Evolutionary conservation across 192 early-diverging fungal species (phyloP), one percentile per base, ranked within the genome.

Genomic region (Rhizophagus sp.): DNA sequence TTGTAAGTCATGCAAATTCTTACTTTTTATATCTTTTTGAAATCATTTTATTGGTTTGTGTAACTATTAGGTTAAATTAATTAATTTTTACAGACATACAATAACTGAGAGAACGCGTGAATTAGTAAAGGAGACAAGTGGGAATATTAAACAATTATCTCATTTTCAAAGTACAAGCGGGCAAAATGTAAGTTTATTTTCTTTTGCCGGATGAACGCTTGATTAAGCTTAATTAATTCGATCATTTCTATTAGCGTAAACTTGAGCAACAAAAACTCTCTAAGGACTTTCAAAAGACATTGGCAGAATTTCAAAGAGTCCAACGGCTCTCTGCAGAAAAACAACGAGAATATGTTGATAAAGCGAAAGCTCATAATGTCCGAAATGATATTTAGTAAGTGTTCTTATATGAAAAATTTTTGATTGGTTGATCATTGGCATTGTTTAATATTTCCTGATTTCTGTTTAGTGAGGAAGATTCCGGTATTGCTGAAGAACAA

Each of bases 221-320:
- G 19, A 25, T 17, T 78, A 13, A 17, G 63, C 61, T 66, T 75
- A 8, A 82, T 27, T 15, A 47, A 69, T 36, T 44, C 52, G 24
- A 11, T 17, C 13, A 8, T 25, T 65, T 61, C 22, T 77, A 17
- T 70, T 63, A 95, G 79, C 90, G 91, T 61, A 94, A 95, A 84
- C 88, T 97, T 63, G 93, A 95, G 79, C 93, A 98, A 74, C 93
- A 97, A 82, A 98, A 98, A 81, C 87, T 99, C 50, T 93, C 93
- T 30, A 96, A 94, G 61, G 98, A 99, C 79, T 98, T 99, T 81
- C 95, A 97, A 80, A 93, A 94, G 78, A 95, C 97, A 1, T 76
- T 98, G 36, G 87, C 89, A 63, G 93, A 97, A 77, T 99, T 98
- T 80, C 96, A 98, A 84, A 89, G 86, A 68, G 92, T 94, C 6